Percentiles rank a stretch among this genome's conserved stretches.
Conservation (phyloP, 2,329 filamentous ascomycete genomes). For the Tolypocladium ovalisporum region DNA sequence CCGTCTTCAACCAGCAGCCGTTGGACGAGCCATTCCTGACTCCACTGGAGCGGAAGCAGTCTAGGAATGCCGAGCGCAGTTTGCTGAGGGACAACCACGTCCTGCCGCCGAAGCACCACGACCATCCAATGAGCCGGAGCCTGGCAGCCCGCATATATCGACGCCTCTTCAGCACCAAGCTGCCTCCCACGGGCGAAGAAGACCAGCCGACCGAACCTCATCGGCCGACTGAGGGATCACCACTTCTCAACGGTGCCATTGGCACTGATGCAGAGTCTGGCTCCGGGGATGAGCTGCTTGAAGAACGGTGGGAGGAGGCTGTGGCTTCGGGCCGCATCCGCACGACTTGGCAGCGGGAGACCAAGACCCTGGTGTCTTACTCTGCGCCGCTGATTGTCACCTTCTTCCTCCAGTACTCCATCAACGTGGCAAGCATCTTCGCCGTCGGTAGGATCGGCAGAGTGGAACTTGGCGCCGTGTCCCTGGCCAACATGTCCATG, state of each 20-base stretch:
- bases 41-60: constrained; percentile 43
- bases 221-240: constrained; percentile 28
- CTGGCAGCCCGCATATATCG: constrained; percentile 31
- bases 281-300: constrained; percentile 39
- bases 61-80: constrained; percentile 46
- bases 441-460: constrained; percentile 67
- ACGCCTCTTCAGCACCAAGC: constrained; percentile 45
- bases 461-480: constrained; percentile 36
- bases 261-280: constrained; percentile 29
- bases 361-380: constrained; percentile 67
- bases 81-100: constrained; percentile 56
- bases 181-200: constrained; percentile 29
- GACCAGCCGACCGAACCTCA: constrained; percentile 21
- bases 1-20: constrained; percentile 51
- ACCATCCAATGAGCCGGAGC: constrained; percentile 18
- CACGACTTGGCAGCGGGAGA: constrained; percentile 85
- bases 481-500: constrained; percentile 58
- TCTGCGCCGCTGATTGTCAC: constrained; percentile 59
- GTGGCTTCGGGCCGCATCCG: constrained; percentile 70
- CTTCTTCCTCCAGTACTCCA: constrained; percentile 71
- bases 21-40: constrained; percentile 38
- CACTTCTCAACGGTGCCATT: constrained; percentile 20
- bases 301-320: constrained; percentile 75
- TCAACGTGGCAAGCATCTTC: constrained; percentile 74
- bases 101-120: constrained; percentile 47